Percentiles rank a stretch among this genome's conserved stretches.
Conservation (phyloP, 257 asterid species). For the Osmanthus fragrans region DNA sequence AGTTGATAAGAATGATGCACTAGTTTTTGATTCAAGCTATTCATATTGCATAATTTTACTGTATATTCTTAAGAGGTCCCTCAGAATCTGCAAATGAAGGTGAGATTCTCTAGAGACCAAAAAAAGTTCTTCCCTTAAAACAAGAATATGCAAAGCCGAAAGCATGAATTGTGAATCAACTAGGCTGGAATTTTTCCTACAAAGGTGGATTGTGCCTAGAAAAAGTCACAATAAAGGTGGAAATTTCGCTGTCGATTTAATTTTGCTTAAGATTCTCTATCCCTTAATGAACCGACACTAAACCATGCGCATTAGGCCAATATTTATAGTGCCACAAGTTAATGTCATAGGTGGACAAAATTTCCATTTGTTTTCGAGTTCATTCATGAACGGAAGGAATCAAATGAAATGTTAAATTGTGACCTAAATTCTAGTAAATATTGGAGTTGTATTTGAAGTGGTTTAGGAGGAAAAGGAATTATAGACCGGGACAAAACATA, state of each 20-base stretch:
- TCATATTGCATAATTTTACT: neutral
- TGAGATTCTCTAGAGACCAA: constrained; percentile 40
- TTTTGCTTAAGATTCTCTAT: constrained; percentile 26
- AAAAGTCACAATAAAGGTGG: constrained; percentile 34
- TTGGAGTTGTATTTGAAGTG: no score
- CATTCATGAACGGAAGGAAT: constrained; percentile 1
- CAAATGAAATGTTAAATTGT: constrained; percentile 15
- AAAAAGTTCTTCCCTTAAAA: constrained; percentile 32
- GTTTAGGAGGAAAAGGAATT: no score
- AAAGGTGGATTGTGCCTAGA: constrained; percentile 42
- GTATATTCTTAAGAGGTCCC: neutral
- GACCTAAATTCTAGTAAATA: no score
- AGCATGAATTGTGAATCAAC: constrained; percentile 31
- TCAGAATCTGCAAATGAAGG: constrained; percentile 28
- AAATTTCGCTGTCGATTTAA: neutral
- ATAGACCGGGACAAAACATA: no score
- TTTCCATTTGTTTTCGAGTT: neutral
- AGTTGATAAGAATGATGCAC: neutral
- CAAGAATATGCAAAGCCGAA: constrained; percentile 40
- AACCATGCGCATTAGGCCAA: neutral
- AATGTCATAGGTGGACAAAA: constrained; percentile 5
- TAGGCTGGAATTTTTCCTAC: constrained; percentile 30
- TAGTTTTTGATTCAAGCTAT: neutral
- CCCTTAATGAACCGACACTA: neutral
- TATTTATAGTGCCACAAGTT: constrained; percentile 29